Evolutionary conservation across 2,329 filamentous ascomycete genomes (phyloP), one percentile per base, ranked within the genome.

Genomic region (Rugonectria rugulosa): DNA sequence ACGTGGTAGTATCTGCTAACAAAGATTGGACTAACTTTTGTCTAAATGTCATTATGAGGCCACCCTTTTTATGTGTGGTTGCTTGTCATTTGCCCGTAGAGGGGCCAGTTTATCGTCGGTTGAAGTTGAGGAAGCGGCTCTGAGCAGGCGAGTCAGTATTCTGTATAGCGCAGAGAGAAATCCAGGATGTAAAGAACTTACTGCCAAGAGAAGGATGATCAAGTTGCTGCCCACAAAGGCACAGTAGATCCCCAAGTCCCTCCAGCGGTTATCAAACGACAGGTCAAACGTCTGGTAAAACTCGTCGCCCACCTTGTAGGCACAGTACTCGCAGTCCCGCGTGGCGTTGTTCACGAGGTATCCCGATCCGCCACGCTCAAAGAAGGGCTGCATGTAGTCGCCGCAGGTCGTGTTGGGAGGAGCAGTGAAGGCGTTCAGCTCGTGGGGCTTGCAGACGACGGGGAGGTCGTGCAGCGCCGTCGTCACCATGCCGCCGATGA

Each of bases 181-280:
- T 12, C 15, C 10, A 21, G 15, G 15, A 23, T 12, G 32, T 8
- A 15, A 4, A 36, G 1, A 45, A 77, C 82, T 72, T 75, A 85
- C 82, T 37, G 80, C 83, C 41, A 76, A 7, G 48, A 84, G 76
- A 24, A 86, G 68, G 57, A 86, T 82, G 23, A 90, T 81, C 66
- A 95, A 69, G 72, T 96, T 96, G 69, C 88, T 92, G 12, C 75
- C 90, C 48, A 96, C 81, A 68, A 92, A 96, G 1, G 87, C 88
- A 26, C 83, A 64, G 63, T 88, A 88, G 59, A 96, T 96, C 2
- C 91, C 92, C 53, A 95, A 55, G 64, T 97, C 91, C 51, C 92
- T 83, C 92, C 92, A 96, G 14, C 92, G 79, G 61, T 90, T 74
- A 37, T 77, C 76, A 65, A 88, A 96, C 3, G 75, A 77, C 67